Evolutionary conservation across 495 filamentous ascomycete genomes (phyloP), one percentile per base, ranked within the genome.

Genomic region (Xylaria scruposa): DNA sequence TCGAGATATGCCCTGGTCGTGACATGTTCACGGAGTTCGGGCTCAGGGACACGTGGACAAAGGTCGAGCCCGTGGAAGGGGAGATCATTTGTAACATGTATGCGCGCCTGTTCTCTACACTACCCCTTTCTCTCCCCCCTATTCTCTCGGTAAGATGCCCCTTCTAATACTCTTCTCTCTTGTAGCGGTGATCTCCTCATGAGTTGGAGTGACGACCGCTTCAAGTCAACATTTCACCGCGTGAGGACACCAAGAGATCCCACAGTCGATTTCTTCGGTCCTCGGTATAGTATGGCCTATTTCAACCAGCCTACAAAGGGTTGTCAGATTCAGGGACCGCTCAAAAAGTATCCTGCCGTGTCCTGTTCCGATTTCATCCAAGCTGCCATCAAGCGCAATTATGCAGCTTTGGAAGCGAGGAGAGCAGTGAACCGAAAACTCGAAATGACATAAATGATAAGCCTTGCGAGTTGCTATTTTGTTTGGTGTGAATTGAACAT

Each of bases 121-220:
- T 29, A 6, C 64, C 29, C 24, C 31, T 49, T 31, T 31, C 8
- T 15, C 38, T 42, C 38, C 12, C 36, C 12, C 42, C 64, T 47
- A 29, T 54, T 38, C 17, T 8, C 26, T 31, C 17, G 10, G 26
- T 51, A 17, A 49, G 42, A 36, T 51, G 19, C 19, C 44, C 36
- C 15, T n/a, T 67, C 29, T 67, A 19, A 54, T 42, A 26, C 47
- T 24, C 21, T 19, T 58, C 26, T 58, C 24, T 65, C 6, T 17
- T 24, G 7, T 36, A 78, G 78, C 70, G 90, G 90, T 17, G 90
- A 91, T 76, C 81, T 91, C 74, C 83, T 92, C 36, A 91, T 92
- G 89, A 86, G 83, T 17, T 91, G 90, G 89, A 90, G 86, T 59
- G 90, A 91, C 73, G 90, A 91, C 75, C 85, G 89, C 40, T 90